Conservation (phyloP, 2,329 filamentous ascomycete species). For the Diplodia sapinea region DNA sequence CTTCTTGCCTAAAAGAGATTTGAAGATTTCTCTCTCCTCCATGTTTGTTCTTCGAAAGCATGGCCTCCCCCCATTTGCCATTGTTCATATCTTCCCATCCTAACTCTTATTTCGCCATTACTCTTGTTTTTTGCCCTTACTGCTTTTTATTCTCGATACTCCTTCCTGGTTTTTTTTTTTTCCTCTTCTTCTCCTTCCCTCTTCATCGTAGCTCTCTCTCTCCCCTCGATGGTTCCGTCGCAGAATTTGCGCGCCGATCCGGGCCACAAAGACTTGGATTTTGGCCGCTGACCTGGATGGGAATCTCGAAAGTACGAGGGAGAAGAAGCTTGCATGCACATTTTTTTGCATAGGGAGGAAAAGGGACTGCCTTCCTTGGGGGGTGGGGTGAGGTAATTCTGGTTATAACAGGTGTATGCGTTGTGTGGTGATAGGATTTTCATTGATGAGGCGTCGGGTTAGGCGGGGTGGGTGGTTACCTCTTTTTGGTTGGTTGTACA, state of each 20-base stretch:
- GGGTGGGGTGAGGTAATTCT: not conserved
- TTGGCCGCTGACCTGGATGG: not conserved
- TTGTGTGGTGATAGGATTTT: not conserved
- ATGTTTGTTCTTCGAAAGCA: constrained; percentile 15
- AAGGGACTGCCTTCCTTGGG: too few relatives aligned
- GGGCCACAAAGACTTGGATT: too few relatives aligned
- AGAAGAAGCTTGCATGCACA: not conserved
- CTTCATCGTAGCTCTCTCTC: too few relatives aligned
- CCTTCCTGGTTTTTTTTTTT: not conserved
- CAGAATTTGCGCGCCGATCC: too few relatives aligned
- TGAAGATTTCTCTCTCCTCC: constrained; percentile 24
- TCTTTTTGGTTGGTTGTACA: not conserved
- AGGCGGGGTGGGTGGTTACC: not conserved
- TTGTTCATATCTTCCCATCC: constrained; percentile 6
- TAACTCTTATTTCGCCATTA: not conserved
- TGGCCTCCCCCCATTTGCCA: not conserved
- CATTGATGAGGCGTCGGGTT: not conserved
- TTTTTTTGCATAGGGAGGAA: not conserved
- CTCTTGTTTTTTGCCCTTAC: constrained; percentile 24
- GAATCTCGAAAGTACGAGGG: not conserved
- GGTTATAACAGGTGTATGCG: not conserved
- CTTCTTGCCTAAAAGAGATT: constrained; percentile 1
- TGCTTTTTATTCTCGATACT: not conserved
- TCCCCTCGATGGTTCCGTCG: too few relatives aligned
- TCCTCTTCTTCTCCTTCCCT: constrained; percentile 19